Evolutionary conservation across 1,284 basidiomycete species (phyloP).

Genomic region (Leccinum proliferum): DNA sequence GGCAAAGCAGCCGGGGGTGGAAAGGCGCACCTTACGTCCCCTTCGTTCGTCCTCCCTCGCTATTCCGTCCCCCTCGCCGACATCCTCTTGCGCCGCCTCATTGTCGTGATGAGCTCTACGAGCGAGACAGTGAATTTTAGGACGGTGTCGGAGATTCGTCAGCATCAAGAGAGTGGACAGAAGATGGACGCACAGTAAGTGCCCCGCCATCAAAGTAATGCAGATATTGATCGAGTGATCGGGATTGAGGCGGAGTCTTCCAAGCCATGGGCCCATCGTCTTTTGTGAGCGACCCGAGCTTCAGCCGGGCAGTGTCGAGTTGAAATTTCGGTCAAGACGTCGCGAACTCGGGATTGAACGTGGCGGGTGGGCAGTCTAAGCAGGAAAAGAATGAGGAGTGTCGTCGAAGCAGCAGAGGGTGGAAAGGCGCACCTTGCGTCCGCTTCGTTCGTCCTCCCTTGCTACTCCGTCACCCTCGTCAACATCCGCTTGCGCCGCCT

Average conservation of each 20-base stretch:
- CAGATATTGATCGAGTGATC: too few species aligned
- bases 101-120: not conserved
- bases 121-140: not conserved
- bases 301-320: too few species aligned
- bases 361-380: too few species aligned
- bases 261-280: not conserved
- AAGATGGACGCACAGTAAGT: too few species aligned
- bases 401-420: too few species aligned
- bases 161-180: too few species aligned
- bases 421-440: not conserved
- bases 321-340: too few species aligned
- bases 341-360: too few species aligned
- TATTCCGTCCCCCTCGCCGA: conserved; percentile 50
- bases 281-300: too few species aligned
- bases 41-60: conserved; percentile 55
- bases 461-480: not conserved
- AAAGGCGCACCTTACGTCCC: conserved; percentile 44
- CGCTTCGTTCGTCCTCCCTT: not conserved
- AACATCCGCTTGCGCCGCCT: conserved; percentile 36
- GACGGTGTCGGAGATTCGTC: conserved; percentile 22
- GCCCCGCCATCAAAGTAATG: too few species aligned
- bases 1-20: not conserved
- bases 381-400: too few species aligned
- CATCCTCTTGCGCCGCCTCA: conserved; percentile 31
- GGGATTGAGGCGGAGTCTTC: not conserved